These are phyloP conservation scores for Cichorium intybus DNA, from an alignment of 140 eudicot genomes.

Conservation along the genomic window DNA sequence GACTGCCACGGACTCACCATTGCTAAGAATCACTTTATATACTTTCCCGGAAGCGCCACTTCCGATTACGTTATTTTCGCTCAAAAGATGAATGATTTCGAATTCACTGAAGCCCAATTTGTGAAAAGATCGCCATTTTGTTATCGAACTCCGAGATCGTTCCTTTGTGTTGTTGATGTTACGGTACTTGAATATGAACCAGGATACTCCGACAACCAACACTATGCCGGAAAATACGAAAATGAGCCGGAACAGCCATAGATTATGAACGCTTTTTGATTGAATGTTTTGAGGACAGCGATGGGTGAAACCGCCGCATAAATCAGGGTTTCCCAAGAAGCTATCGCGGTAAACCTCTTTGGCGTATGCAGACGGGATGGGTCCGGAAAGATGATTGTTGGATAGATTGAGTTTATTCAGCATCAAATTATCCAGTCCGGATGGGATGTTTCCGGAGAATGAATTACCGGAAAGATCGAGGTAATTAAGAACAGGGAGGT, in stretches of 20 bases:
- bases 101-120: slow-evolving; percentile 66
- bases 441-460: slow-evolving; percentile 62
- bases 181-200: slow-evolving; percentile 46
- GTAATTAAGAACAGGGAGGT: slow-evolving; percentile 65
- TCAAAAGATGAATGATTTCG: slow-evolving; percentile 55
- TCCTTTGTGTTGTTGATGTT: slow-evolving; percentile 34
- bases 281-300: slow-evolving; percentile 27
- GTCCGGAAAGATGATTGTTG: slow-evolving; percentile 62
- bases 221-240: slow-evolving; percentile 41
- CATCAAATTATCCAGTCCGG: slow-evolving; percentile 58
- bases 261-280: slow-evolving; percentile 11
- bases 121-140: slow-evolving; percentile 79
- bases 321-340: slow-evolving; percentile 67
- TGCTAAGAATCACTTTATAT: slow-evolving; percentile 64
- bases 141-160: neutral
- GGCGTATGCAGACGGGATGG: slow-evolving; percentile 50
- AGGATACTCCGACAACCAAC: slow-evolving; percentile 46
- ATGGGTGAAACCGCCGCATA: slow-evolving; percentile 48
- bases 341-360: slow-evolving; percentile 54
- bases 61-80: slow-evolving; percentile 75
- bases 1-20: slow-evolving; percentile 74
- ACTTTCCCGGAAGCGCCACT: slow-evolving; percentile 83
- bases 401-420: slow-evolving; percentile 72
- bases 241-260: slow-evolving; percentile 44
- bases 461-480: slow-evolving; percentile 76